Conservation (phyloP, 2,329 filamentous ascomycete genomes). For the Emmonsia crescens region DNA sequence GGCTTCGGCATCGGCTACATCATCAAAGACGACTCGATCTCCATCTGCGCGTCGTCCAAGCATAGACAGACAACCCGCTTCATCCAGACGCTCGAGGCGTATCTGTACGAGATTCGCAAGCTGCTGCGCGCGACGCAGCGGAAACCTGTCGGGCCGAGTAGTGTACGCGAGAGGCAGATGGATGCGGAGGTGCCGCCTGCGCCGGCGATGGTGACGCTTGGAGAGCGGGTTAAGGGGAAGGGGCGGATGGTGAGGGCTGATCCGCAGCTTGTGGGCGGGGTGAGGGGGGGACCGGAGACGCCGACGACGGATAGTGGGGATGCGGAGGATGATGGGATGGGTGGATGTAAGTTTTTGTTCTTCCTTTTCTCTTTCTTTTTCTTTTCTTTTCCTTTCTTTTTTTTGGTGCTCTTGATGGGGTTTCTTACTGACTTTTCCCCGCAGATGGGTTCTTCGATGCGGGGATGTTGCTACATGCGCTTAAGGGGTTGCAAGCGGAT, state of each 20-base stretch:
- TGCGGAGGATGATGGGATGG: constrained; percentile 75
- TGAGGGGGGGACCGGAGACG: constrained; percentile 43
- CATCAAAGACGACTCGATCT: constrained; percentile 87
- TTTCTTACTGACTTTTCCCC: too few species aligned
- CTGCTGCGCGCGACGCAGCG: constrained; percentile 61
- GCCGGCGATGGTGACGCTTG: constrained; percentile 21
- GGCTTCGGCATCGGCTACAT: constrained; percentile 98
- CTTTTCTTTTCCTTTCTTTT: background rate
- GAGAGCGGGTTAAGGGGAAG: constrained; percentile 51
- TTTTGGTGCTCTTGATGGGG: too few species aligned
- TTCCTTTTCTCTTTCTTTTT: constrained; percentile 4
- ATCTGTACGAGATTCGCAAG: constrained; percentile 81
- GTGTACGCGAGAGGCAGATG: constrained; percentile 49
- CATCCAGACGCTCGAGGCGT: constrained; percentile 79
- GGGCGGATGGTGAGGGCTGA: constrained; percentile 59
- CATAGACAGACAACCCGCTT: constrained; percentile 88
- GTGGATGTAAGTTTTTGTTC: constrained; percentile 66
- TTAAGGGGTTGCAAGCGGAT: constrained; percentile 49
- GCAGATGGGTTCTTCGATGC: constrained; percentile 95
- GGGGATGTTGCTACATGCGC: constrained; percentile 81
- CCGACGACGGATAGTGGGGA: constrained; percentile 59
- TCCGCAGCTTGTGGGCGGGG: constrained; percentile 19
- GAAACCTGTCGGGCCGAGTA: constrained; percentile 35
- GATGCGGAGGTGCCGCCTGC: constrained; percentile 36
- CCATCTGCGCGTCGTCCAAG: constrained; percentile 85